Evolutionary conservation across 2,329 filamentous ascomycete genomes (phyloP), one percentile per base, ranked within the genome.

Genomic region (Pseudocercospora eumusae): DNA sequence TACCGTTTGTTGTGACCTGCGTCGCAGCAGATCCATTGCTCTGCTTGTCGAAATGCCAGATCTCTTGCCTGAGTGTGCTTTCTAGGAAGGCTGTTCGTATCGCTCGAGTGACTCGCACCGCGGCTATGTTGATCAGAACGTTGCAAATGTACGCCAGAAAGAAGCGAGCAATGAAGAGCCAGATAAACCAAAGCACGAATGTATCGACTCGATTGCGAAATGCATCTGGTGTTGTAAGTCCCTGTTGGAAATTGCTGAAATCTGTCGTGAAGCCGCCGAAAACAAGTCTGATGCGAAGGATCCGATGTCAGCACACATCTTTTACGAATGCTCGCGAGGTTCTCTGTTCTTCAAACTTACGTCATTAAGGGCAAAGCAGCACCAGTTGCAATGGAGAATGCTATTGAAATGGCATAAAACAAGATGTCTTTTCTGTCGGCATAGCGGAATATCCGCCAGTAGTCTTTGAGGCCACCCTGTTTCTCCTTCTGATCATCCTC

Each of bases 131-230:
- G 20, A 84, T 69, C 31, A 69, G 69, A 1, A 78, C 68, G 18
- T 64, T 69, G 64, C 40, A 63, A 62, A 87, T 77, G 65, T 90
- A 91, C 63, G 83, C 84, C 44, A 90, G 76, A 18, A 77, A 71
- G 66, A 90, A 87, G 53, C 88, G 85, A 13, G 78, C 88, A 44
- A 92, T 75, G 73, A 92, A 92, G 6, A 92, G 78, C 59, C 86
- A 85, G 59, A 92, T 83, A 69, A 92, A 86, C 74, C 87, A 90
- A 0, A 92, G 76, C 1, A 84, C 86, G 63, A 71, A 68, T n/a
- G 62, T 47, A 54, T 72, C 66, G 50, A 72, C 64, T 18, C 55
- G 45, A 45, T 27, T 45, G 18, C 60, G 67, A 60, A 71, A 72
- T 15, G 65, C 52, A n/a, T 65, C 47, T 15, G 61, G 53, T 23